Conservation (phyloP, 331 rosid species). For the Acacia pycnantha region DNA sequence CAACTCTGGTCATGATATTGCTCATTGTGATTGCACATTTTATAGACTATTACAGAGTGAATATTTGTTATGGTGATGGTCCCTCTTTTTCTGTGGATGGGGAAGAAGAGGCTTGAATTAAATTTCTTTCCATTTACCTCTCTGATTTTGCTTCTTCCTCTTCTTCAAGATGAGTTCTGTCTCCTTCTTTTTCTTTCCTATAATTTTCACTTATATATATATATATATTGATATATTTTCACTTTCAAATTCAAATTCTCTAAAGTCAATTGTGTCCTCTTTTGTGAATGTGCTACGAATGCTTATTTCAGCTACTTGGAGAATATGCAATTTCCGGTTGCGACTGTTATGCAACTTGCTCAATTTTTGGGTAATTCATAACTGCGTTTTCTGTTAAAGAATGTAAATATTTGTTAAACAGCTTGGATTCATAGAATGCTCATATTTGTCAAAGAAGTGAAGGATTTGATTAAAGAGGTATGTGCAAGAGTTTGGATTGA, state of each 20-base stretch:
- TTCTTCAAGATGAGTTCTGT: background rate
- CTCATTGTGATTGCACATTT: background rate
- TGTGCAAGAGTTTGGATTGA: no score
- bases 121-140: background rate
- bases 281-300: background rate
- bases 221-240: background rate
- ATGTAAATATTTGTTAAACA: background rate
- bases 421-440: background rate
- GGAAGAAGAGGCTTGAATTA: background rate
- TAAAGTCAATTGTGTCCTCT: background rate
- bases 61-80: background rate
- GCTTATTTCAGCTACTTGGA: background rate
- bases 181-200: background rate
- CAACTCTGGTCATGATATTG: background rate
- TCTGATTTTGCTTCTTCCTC: background rate
- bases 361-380: background rate
- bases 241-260: background rate
- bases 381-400: background rate
- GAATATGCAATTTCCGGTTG: background rate
- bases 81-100: background rate
- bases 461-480: background rate
- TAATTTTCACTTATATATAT: background rate
- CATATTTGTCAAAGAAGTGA: background rate
- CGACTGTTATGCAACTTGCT: background rate
- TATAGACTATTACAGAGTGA: background rate